A percentile compares a stretch with the other conserved stretches of the same genome.
These are phyloP conservation scores for Scheffersomyces segobiensis DNA, from an alignment of 1,139 yeast species.

Conservation along the genomic window DNA sequence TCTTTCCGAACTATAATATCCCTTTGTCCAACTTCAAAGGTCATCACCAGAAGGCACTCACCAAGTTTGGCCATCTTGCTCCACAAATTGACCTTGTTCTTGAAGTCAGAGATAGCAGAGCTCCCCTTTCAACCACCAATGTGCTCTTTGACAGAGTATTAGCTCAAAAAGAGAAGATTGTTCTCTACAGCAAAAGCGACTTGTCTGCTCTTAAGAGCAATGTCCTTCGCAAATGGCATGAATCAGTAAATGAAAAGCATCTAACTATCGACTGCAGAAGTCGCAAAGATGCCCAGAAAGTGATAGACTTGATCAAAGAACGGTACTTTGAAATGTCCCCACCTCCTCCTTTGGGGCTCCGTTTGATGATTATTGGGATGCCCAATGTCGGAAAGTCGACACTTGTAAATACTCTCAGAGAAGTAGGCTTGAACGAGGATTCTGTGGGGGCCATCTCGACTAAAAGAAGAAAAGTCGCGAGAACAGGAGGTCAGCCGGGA, in stretches of 20 bases:
- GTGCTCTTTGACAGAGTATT: slow-evolving; percentile 72
- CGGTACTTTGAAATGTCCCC: slow-evolving; percentile 49
- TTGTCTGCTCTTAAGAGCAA: slow-evolving; percentile 32
- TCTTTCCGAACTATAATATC: slow-evolving; percentile 70
- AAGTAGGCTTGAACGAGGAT: slow-evolving; percentile 44
- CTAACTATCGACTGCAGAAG: slow-evolving; percentile 63
- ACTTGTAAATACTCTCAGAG: slow-evolving; percentile 71
- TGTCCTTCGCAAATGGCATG: slow-evolving; percentile 55
- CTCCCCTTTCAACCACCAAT: slow-evolving; percentile 84
- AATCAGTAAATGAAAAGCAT: slow-evolving; percentile 49
- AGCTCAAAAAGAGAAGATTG: slow-evolving; percentile 55
- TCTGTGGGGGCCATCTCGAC: slow-evolving; percentile 25
- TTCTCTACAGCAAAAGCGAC: slow-evolving; percentile 73
- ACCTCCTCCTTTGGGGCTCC: slow-evolving; percentile 80
- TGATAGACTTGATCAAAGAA: slow-evolving; percentile 52
- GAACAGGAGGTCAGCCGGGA: slow-evolving; percentile 89
- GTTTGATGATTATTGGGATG: slow-evolving; percentile 85
- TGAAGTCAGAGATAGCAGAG: slow-evolving; percentile 86
- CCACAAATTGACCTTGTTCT: slow-evolving; percentile 80
- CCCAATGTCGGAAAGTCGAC: slow-evolving; percentile 99
- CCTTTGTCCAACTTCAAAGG: slow-evolving; percentile 84
- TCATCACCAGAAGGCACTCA: slow-evolving; percentile 82
- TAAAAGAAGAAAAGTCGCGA: slow-evolving; percentile 66
- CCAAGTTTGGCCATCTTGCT: slow-evolving; percentile 65
- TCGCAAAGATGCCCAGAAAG: slow-evolving; percentile 47